Base-by-base conservation (phyloP, 495 filamentous ascomycete species). In the Penicillium arizonense region DNA sequence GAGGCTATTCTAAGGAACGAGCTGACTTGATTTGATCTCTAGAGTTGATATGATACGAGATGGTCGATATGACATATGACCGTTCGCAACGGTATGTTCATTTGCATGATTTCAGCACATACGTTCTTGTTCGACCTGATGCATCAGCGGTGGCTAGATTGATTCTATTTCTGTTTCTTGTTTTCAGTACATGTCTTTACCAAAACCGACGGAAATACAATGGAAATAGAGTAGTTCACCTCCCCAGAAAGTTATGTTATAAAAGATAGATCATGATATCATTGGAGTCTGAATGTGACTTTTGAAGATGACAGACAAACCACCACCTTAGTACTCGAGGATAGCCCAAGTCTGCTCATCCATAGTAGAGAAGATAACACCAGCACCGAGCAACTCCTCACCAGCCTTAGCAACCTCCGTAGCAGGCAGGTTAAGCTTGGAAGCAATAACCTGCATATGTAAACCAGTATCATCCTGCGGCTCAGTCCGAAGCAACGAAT, bases 301-400 rank as follows among this genome's bases (percentile, higher is more conserved):
- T 52, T 48, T 44, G 47, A 35, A 18, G 20, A 14, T 49, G n/a
- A 18, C 38, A 51, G 39, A 49, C 18, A 55, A 9, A 37, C 28
- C 8, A 28, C 30, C 24, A 32, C 12, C 51, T 55, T 66, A 87
- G 47, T 77, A 82, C 21, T 90, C 85, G 32, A 91, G 71, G 52
- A 89, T 70, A 24, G 86, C 86, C 81, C 85, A 91, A 0, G 88
- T 91, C 50, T 79, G 67, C 58, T 98, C 94, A 73, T 97, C 91
- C 23, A 92, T 75, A 10, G 95, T 98, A 44, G 91, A 90, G 70
- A 90, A 98, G 44, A 95, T 88, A 62, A 90, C 58, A 41, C 91
- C 89, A 20, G 82, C 64, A 6, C 65, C 73, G 36, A 92, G 58
- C 64, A 97, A 64, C 70, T 97, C 91, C 51, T 94, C 87, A 8